Base-by-base conservation (phyloP, 352 stramenopile genomes). In the Phytophthora sansomeana region DNA sequence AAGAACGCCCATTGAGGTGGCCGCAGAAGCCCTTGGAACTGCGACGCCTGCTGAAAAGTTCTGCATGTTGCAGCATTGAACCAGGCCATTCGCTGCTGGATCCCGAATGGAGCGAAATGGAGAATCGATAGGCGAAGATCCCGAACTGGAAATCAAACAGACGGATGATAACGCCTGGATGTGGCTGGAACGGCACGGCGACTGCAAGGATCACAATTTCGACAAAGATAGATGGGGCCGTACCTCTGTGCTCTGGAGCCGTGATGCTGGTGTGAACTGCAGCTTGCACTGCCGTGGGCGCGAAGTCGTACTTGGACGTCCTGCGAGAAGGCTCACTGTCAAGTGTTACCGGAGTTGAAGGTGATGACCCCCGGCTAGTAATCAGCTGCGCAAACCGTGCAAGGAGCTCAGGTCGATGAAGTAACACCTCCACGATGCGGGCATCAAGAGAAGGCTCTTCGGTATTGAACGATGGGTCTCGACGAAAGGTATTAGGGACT, bases 71-170 rank as follows among this genome's bases (percentile, higher is more conserved):
- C 24, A 14, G 7, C 21, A 6, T 50, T 55, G 8, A 51, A 21
- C 42, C 50, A 59, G 13, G 19, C 17, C 47, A 63, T 53, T n/a
- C 28, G 26, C 7, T 48, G 36, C 6, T 35, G 32, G 21, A 61
- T 16, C 8, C 41, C 32, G 3, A 61, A 47, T 10, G n/a, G 48
- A 10, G 3, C 4, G 9, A 65, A 65, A 14, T 70, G 54, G 2
- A 66, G 11, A n/a, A 61, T 56, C 0, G 55, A 71, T 0, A 71
- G 42, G 1, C 49, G 38, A 9, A 42, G n/a, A 43, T 24, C 0
- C 49, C 63, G 16, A 71, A 71, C 9, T 43, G 63, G 19, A 66
- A 55, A n/a, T 66, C 56, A 19, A 50, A 72, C 6, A 67, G 11
- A 10, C 63, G 14, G 5, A 53, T 58, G 26, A 65, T 5, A 6